phyloP scores from a whole-genome alignment of 2,329 filamentous ascomycete species.

The Pseudogymnoascus sp. region DNA sequence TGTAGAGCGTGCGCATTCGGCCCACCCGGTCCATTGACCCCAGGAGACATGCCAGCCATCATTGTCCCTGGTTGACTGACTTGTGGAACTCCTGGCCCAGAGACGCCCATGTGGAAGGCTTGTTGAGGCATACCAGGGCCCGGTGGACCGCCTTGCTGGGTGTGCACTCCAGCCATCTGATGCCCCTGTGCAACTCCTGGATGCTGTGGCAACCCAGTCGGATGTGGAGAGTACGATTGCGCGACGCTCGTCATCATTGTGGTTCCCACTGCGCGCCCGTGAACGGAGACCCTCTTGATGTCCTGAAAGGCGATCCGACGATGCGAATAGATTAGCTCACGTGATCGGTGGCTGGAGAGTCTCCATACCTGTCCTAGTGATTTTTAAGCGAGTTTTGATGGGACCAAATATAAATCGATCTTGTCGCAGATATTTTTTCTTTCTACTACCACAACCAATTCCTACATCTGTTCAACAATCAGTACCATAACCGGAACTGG shows the following conservation, averaged over 20 bases:
- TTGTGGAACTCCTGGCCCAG: constrained; percentile 59
- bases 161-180: constrained; percentile 51
- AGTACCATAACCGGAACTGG: background rate
- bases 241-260: constrained; percentile 66
- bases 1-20: constrained; percentile 61
- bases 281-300: constrained; percentile 4
- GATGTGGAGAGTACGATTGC: constrained; percentile 61
- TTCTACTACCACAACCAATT: constrained; percentile 8
- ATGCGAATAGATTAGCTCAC: constrained; percentile 6
- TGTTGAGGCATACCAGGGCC: constrained; percentile 56
- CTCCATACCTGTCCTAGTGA: constrained; percentile 1
- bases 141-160: constrained; percentile 60
- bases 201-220: constrained; percentile 61
- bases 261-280: constrained; percentile 12
- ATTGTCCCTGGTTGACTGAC: constrained; percentile 61
- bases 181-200: constrained; percentile 55
- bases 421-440: constrained; percentile 3
- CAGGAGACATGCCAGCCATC: constrained; percentile 69
- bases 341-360: background rate
- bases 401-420: constrained; percentile 3
- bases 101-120: constrained; percentile 61
- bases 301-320: constrained; percentile 5
- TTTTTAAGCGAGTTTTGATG: constrained; percentile 8
- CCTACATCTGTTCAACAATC: background rate
- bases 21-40: constrained; percentile 43